A percentile compares a stretch with the other conserved stretches of the same genome.
phyloP scores from a whole-genome alignment of 768 basidiomycete genomes.

The Cyclocybe aegerita region DNA sequence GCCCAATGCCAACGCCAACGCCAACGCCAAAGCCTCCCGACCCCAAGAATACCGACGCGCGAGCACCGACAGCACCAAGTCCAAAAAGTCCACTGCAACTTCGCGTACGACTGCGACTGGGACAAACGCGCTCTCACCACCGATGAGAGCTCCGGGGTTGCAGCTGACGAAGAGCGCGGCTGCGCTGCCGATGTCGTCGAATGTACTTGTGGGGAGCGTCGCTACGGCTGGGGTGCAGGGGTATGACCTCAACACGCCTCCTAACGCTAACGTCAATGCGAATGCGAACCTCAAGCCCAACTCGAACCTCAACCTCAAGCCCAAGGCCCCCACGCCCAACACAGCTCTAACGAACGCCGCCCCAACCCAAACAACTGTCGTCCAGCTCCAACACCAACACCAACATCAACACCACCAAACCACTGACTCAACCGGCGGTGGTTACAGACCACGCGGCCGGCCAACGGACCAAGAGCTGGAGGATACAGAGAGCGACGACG shows the following conservation, averaged over 20 bases:
- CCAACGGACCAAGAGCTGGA: conserved; percentile 70
- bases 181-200: conserved; percentile 55
- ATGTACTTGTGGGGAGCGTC: conserved; percentile 30
- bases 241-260: too few relatives aligned
- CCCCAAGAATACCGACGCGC: too few relatives aligned
- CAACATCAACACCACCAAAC: neutral
- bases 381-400: neutral
- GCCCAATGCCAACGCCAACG: neutral
- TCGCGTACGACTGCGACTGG: neutral
- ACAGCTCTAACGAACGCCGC: too few relatives aligned
- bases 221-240: neutral
- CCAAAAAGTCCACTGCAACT: too few relatives aligned
- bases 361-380: too few relatives aligned
- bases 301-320: too few relatives aligned
- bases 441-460: conserved; percentile 64
- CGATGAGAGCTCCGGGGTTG: conserved; percentile 15
- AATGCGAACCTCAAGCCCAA: too few relatives aligned
- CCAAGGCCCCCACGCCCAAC: too few relatives aligned
- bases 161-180: conserved; percentile 53
- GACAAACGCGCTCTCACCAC: conserved; percentile 10
- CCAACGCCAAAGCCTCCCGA: neutral
- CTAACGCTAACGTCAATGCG: too few relatives aligned
- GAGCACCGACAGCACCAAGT: too few relatives aligned
- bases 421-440: conserved; percentile 18
- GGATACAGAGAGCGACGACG: conserved; percentile 52